Evolutionary conservation across 495 filamentous ascomycete genomes (phyloP), one percentile per base, ranked within the genome.

Genomic region (Pyrenula massariospora): DNA sequence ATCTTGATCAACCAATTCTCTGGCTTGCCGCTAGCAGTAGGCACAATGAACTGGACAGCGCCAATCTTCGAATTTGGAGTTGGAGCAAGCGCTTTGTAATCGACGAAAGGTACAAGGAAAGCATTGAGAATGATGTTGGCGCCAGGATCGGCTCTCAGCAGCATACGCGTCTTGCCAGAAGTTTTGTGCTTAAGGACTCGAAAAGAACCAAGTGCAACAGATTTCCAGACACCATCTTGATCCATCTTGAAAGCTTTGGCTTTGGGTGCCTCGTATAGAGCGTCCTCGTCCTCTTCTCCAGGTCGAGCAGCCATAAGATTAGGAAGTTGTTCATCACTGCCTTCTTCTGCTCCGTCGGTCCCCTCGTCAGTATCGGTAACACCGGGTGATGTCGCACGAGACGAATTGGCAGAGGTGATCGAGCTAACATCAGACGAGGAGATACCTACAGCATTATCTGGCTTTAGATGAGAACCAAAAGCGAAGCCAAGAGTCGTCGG

Each of bases 101-200:
- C 31, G 15, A 42, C 31, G 15, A 42, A 42, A 8, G 31, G 31
- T 42, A 15, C 5, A 5, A 42, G 31, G 31, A 42, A 42, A 15
- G 84, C 79, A 70, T 91, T 91, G 56, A 91, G 63, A 2, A 85
- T 72, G 15, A 91, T 66, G 19, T 81, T 80, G 22, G 87, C 87
- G 57, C 82, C 78, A 0, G 85, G 86, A 53, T 89, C 85, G 12
- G 77, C 79, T 24, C 87, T 78, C 52, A 89, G 62, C 23, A 92
- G 68, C 55, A 89, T 66, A 36, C 88, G 82, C 11, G 82, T 74
- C 12, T 75, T 73, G 1, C 77, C 77, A 0, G 81, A 87, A 0
- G 73, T 71, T 57, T 82, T 81, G 68, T 91, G 74, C 62, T 83
- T 84, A 50, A 92, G 73, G 15, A 92, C 63, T 3, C 84, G 83